Evolutionary conservation across 129 eudicot genomes (phyloP).

Genomic region (Solidago caesia): DNA sequence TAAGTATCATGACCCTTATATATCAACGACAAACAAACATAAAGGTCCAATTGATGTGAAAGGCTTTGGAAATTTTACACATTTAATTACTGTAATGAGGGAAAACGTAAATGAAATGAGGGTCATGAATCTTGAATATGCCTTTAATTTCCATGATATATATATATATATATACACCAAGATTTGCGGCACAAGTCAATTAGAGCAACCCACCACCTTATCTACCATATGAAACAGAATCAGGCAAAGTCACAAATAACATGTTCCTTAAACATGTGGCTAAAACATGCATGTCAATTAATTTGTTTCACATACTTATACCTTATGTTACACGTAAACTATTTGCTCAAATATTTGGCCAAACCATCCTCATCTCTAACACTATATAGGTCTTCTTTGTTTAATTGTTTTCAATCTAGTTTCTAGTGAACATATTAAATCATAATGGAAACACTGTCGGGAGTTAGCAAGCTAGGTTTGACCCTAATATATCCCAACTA

Average conservation of each 20-base stretch:
- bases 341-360: slow-evolving; percentile 18
- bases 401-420: too few relatives aligned
- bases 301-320: slow-evolving; percentile 35
- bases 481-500: too few relatives aligned
- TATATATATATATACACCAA: neutral
- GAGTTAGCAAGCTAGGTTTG: too few relatives aligned
- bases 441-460: too few relatives aligned
- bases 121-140: slow-evolving; percentile 25
- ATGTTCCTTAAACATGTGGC: slow-evolving; percentile 41
- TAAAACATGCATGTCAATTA: slow-evolving; percentile 32
- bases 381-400: neutral
- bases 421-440: too few relatives aligned
- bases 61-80: slow-evolving; percentile 7
- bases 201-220: slow-evolving; percentile 27
- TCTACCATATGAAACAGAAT: slow-evolving; percentile 40
- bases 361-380: slow-evolving; percentile 15
- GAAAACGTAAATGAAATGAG: slow-evolving; percentile 21
- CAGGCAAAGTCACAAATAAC: slow-evolving; percentile 33
- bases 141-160: slow-evolving; percentile 12
- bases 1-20: too few relatives aligned
- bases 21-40: slow-evolving; percentile 18
- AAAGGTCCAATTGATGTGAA: slow-evolving; percentile 18
- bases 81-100: slow-evolving; percentile 15
- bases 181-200: slow-evolving; percentile 31
- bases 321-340: slow-evolving; percentile 34